Base-by-base conservation (phyloP, 2,329 filamentous ascomycete species). In the Leptodontidium sp. region DNA sequence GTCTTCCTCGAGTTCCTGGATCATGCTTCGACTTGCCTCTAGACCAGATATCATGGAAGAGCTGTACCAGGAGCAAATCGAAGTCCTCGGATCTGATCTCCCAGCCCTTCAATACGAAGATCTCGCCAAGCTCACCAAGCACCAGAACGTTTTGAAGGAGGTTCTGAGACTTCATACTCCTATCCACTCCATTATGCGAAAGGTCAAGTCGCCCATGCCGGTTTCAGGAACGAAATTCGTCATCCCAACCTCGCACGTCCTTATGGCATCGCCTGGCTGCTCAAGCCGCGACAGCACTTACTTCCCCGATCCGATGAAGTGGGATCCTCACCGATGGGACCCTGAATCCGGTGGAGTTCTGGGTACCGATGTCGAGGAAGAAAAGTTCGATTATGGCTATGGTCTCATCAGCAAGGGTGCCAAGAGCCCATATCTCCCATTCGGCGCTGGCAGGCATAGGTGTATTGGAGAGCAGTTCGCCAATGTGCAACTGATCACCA, bases 401-500 rank as follows among this genome's bases (percentile, higher is more conserved):
- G 95, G 95, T 70, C 84, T 97, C 62, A 92, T 98, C 74, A 94
- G 89, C 85, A 97, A 98, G 85, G 95, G 95, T 66, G 91, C 93
- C 15, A 89, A 88, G 69, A 97, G 92, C 64, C 94, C 95, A 0
- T 98, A 98, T 80, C 88, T 98, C 59, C 95, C 95, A 1, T 98
- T 98, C 78, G 95, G 95, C 68, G 95, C 94, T 38, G 95, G 95
- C 52, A 87, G 95, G 74, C 95, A 98, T 82, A 87, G 95, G 73
- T 98, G 95, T 82, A 98, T 98, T 78, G 95, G 95, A 73, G 95
- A 98, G 85, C 93, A 97, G 78, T 98, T 98, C 80, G 95, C 95
- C 74, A 97, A 97, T 79, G 86, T 97, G 68, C 95, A 98, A 82
- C 85, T 98, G 71, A 91, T 94, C 79, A 94, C 93, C 55, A 97